Evolutionary conservation across 495 filamentous ascomycete species (phyloP).

Genomic region (Lindgomyces ingoldianus): DNA sequence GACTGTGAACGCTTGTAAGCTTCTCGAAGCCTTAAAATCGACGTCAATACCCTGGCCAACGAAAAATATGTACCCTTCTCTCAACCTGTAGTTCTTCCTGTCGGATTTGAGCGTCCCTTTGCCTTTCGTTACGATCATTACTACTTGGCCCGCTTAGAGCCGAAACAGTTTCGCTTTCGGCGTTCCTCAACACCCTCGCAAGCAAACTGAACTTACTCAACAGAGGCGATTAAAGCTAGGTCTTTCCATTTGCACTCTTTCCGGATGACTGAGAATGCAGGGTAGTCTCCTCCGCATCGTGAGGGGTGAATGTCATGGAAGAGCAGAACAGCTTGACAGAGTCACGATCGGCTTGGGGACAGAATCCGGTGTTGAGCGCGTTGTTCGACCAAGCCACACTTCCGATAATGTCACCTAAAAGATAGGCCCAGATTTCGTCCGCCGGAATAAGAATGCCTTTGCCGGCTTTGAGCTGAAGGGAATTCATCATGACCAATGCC

Average conservation of each 20-base stretch:
- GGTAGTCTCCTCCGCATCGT: constrained; percentile 55
- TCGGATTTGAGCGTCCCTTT: constrained; percentile 59
- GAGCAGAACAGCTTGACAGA: constrained; percentile 62
- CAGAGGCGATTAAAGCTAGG: constrained; percentile 64
- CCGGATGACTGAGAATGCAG: constrained; percentile 53
- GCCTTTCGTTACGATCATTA: constrained; percentile 66
- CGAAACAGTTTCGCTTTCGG: constrained; percentile 60
- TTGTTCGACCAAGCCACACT: constrained; percentile 85
- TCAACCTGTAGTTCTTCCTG: constrained; percentile 55
- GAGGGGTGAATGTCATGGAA: constrained; percentile 63
- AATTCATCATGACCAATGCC: constrained; percentile 73
- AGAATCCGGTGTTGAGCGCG: constrained; percentile 75
- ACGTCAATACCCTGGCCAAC: constrained; percentile 61
- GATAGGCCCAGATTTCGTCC: constrained; percentile 77
- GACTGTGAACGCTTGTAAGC: constrained; percentile 50
- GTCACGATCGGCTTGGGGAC: constrained; percentile 63
- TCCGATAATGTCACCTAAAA: constrained; percentile 78
- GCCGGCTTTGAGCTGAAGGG: constrained; percentile 62
- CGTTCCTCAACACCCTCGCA: constrained; percentile 37
- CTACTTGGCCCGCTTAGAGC: constrained; percentile 62
- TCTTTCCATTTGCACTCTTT: constrained; percentile 59
- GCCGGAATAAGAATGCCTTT: constrained; percentile 74
- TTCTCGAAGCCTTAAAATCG: constrained; percentile 52
- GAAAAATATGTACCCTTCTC: constrained; percentile 69
- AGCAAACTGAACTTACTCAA: constrained; percentile 56